Evolutionary conservation across 2,329 filamentous ascomycete genomes (phyloP).

Genomic region (Hirsutella thompsonii): DNA sequence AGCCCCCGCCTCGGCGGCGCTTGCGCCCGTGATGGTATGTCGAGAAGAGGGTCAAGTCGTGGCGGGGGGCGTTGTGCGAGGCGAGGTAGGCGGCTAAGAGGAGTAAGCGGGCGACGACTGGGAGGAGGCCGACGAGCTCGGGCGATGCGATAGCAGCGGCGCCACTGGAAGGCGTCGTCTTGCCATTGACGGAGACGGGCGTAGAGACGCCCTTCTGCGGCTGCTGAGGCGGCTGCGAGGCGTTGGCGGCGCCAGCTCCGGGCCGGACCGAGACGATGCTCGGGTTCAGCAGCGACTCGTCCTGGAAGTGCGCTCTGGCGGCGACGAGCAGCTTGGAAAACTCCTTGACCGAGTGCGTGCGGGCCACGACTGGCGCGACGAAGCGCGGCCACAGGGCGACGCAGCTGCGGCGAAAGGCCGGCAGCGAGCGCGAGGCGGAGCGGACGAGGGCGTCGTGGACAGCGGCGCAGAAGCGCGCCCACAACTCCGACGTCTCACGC

Average conservation of each 20-base stretch:
- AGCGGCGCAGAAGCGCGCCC: conserved; percentile 68
- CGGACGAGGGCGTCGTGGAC: conserved; percentile 80
- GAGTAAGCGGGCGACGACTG: conserved; percentile 60
- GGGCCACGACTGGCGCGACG: conserved; percentile 60
- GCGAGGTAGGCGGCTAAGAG: conserved; percentile 70
- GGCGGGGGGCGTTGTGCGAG: conserved; percentile 64
- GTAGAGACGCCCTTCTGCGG: too few relatives aligned
- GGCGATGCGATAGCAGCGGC: conserved; percentile 8
- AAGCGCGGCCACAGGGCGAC: conserved; percentile 75
- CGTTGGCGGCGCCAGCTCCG: background rate
- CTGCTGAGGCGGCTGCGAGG: background rate
- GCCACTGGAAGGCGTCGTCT: background rate
- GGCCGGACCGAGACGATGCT: conserved; percentile 31
- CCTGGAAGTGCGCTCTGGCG: conserved; percentile 55
- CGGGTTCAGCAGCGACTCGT: conserved; percentile 57
- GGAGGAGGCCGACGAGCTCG: conserved; percentile 46
- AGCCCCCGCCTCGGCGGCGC: conserved; percentile 35
- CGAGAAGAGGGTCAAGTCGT: conserved; percentile 65
- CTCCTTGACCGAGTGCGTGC: conserved; percentile 63
- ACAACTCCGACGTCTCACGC: conserved; percentile 53
- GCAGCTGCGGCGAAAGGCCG: conserved; percentile 58
- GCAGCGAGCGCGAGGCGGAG: conserved; percentile 67
- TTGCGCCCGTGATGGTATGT: conserved; percentile 46
- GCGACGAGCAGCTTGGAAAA: conserved; percentile 74
- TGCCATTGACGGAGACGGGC: too few relatives aligned